These are phyloP conservation scores for Nitzschia sp. DNA, from an alignment of 108 stramenopile genomes.

Conservation along the genomic window DNA sequence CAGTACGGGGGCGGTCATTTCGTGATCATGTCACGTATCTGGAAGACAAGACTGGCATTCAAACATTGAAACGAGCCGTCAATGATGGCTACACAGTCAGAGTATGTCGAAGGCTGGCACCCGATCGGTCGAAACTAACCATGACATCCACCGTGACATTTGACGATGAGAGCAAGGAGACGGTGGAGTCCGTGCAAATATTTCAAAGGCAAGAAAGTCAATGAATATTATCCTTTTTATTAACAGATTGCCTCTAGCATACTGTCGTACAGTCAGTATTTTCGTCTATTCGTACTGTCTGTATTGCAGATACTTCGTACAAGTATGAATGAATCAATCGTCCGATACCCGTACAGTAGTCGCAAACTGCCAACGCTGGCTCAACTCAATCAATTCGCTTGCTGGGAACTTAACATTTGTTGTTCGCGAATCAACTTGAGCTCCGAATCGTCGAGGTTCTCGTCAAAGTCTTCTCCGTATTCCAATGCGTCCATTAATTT, in stretches of 20 bases:
- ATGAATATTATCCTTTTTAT: too few relatives aligned
- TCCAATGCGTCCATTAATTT: slow-evolving; percentile 86
- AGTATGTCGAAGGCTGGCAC: slow-evolving; percentile 32
- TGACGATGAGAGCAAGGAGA: slow-evolving; percentile 23
- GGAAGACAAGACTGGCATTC: slow-evolving; percentile 34
- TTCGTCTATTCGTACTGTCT: too few relatives aligned
- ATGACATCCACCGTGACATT: slow-evolving; percentile 29
- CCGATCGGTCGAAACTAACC: slow-evolving; percentile 29
- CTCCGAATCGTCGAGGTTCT: slow-evolving; percentile 43
- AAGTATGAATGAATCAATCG: too few relatives aligned
- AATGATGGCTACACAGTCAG: slow-evolving; percentile 43
- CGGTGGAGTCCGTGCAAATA: slow-evolving; percentile 33
- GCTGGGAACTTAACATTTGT: slow-evolving; percentile 31
- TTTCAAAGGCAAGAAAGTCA: slow-evolving; percentile 29
- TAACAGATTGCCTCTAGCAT: too few relatives aligned
- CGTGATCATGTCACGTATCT: slow-evolving; percentile 44
- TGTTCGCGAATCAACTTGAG: slow-evolving; percentile 43
- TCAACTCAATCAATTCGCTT: slow-evolving; percentile 4
- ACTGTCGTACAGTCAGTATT: too few relatives aligned
- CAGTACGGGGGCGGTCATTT: slow-evolving; percentile 52
- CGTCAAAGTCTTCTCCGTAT: slow-evolving; percentile 63
- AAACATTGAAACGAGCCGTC: slow-evolving; percentile 39
- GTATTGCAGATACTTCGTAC: too few relatives aligned
- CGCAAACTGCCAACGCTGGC: neutral
- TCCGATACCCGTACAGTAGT: too few relatives aligned